A percentile compares a stretch with the other conserved stretches of the same genome.
Evolutionary conservation across 305 asterid species (phyloP).

Genomic region (Fraxinus angustifolia): DNA sequence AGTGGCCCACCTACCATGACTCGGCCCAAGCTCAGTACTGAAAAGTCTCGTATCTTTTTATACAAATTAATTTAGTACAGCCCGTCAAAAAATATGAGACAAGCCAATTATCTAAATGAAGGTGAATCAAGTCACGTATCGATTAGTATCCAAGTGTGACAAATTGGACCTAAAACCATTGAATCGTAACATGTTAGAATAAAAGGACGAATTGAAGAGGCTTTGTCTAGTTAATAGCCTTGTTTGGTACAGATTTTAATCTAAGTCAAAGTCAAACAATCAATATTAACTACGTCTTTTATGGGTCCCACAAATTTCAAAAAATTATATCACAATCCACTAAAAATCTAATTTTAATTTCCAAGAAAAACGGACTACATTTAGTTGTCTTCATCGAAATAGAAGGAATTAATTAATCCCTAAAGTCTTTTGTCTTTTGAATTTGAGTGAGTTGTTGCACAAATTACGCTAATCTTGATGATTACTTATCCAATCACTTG

Average conservation of each 20-base stretch:
- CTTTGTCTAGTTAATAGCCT: neutral
- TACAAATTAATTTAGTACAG: neutral
- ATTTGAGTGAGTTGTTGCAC: constrained; percentile 2
- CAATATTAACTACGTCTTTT: too few species aligned
- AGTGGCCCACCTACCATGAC: neutral
- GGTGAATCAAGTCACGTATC: neutral
- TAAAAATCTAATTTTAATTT: too few species aligned
- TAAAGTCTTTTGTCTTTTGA: constrained; percentile 20
- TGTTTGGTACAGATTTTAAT: too few species aligned
- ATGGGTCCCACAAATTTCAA: too few species aligned
- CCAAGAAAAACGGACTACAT: too few species aligned
- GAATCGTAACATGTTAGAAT: neutral
- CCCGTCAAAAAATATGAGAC: neutral
- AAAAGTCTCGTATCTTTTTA: neutral
- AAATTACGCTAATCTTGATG: constrained; percentile 21
- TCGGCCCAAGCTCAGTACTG: neutral
- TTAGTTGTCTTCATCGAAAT: neutral
- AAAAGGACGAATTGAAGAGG: neutral
- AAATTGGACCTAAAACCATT: neutral
- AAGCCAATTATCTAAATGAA: neutral
- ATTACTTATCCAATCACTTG: neutral
- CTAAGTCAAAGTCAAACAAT: too few species aligned
- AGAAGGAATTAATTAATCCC: neutral
- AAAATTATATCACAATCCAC: too few species aligned
- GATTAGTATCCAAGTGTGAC: neutral